These are phyloP conservation scores for Scleromitrula shiraiana DNA, from an alignment of 2,329 filamentous ascomycete genomes.

Conservation along the genomic window DNA sequence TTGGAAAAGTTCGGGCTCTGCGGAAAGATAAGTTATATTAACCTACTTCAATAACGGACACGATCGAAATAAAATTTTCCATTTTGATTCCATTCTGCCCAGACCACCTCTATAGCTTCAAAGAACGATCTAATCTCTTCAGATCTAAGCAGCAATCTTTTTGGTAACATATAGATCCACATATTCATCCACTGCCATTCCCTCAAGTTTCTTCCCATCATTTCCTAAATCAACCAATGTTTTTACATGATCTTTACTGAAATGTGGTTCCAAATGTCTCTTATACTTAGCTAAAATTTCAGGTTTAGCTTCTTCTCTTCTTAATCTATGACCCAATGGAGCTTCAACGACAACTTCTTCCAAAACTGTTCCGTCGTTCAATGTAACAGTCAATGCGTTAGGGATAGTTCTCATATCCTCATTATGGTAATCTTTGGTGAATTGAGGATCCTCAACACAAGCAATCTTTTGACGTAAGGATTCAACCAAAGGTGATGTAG, in stretches of 20 bases:
- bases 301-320: slow-evolving; percentile 94
- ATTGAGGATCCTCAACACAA: slow-evolving; percentile 93
- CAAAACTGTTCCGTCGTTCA: slow-evolving; percentile 88
- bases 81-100: too few species aligned
- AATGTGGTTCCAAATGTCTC: slow-evolving; percentile 83
- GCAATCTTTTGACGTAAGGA: slow-evolving; percentile 86
- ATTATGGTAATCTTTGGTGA: slow-evolving; percentile 93
- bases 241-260: slow-evolving; percentile 66
- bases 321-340: slow-evolving; percentile 82
- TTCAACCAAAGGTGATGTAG: slow-evolving; percentile 82
- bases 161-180: slow-evolving; percentile 71
- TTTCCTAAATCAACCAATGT: slow-evolving; percentile 74
- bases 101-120: too few species aligned
- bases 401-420: slow-evolving; percentile 89
- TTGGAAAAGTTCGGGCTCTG: too few species aligned
- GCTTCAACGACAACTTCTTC: slow-evolving; percentile 91
- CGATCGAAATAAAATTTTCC: too few species aligned
- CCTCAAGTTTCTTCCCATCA: slow-evolving; percentile 67
- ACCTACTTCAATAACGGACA: too few species aligned
- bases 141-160: too few species aligned
- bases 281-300: slow-evolving; percentile 94
- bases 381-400: slow-evolving; percentile 88
- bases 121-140: too few species aligned
- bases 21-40: too few species aligned
- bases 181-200: slow-evolving; percentile 82